phyloP scores from a whole-genome alignment of 352 stramenopile genomes.

The Globisporangium uncinulatum region DNA sequence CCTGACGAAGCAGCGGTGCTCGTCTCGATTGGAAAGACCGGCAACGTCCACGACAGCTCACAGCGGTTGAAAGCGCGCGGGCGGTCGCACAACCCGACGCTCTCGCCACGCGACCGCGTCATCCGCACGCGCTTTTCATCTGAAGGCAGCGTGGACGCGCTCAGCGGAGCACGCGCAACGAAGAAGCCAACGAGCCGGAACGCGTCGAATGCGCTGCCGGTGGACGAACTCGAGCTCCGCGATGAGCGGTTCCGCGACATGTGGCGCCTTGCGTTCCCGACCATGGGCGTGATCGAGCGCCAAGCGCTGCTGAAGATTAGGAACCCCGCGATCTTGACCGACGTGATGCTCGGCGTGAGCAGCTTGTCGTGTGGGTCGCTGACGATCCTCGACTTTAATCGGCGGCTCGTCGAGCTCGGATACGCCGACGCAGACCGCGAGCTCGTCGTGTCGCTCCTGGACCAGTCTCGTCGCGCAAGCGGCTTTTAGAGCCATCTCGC shows the following conservation, averaged over 20 bases:
- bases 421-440: slow-evolving; percentile 53
- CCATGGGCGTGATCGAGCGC: slow-evolving; percentile 59
- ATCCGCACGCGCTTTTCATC: slow-evolving; percentile 51
- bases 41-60: slow-evolving; percentile 64
- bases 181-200: slow-evolving; percentile 12
- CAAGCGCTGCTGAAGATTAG: slow-evolving; percentile 54
- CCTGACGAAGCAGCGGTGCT: slow-evolving; percentile 64
- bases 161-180: slow-evolving; percentile 20
- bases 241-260: slow-evolving; percentile 62
- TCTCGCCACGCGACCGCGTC: slow-evolving; percentile 29
- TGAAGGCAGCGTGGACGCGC: slow-evolving; percentile 36
- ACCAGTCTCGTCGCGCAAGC: slow-evolving; percentile 32
- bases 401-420: slow-evolving; percentile 49
- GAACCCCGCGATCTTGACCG: slow-evolving; percentile 57
- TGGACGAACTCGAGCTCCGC: slow-evolving; percentile 26
- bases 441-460: slow-evolving; percentile 48
- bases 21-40: slow-evolving; percentile 70
- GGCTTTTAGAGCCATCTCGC: not conserved
- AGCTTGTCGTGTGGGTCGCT: slow-evolving; percentile 58
- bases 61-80: slow-evolving; percentile 17
- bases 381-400: slow-evolving; percentile 51
- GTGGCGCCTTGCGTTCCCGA: slow-evolving; percentile 74
- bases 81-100: slow-evolving; percentile 11
- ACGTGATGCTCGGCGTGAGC: slow-evolving; percentile 80
- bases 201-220: slow-evolving; percentile 40